These are phyloP conservation scores for Yamadazyma membranifaciens DNA, from an alignment of 1,139 yeast genomes.

Conservation along the genomic window DNA sequence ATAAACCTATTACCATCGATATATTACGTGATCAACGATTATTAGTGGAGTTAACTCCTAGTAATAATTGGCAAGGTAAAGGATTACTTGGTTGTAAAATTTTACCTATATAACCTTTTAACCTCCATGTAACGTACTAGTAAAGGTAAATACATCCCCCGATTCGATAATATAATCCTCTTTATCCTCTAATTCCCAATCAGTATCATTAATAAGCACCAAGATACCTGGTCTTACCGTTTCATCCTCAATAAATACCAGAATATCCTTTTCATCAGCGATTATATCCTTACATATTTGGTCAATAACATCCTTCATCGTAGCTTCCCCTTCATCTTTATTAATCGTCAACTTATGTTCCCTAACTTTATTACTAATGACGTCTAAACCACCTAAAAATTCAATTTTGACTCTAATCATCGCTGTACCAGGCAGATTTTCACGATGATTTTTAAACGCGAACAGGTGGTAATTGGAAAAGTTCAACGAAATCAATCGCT, in stretches of 20 bases:
- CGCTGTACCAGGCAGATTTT: not conserved
- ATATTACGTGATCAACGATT: constrained; percentile 30
- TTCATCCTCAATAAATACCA: constrained; percentile 79
- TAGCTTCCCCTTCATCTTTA: constrained; percentile 43
- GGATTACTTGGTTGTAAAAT: constrained; percentile 76
- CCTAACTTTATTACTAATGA: constrained; percentile 54
- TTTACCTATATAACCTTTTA: constrained; percentile 42
- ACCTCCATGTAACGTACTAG: constrained; percentile 95
- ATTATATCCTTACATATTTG: constrained; percentile 56
- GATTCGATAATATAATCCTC: constrained; percentile 72
- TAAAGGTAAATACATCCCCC: constrained; percentile 80
- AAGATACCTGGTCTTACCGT: constrained; percentile 86
- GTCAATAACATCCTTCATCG: constrained; percentile 57
- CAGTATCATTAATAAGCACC: constrained; percentile 89
- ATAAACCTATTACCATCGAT: constrained; percentile 30
- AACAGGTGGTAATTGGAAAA: constrained; percentile 5
- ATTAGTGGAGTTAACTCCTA: constrained; percentile 47
- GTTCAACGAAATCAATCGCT: constrained; percentile 1
- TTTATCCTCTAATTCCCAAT: constrained; percentile 95
- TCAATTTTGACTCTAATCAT: constrained; percentile 41
- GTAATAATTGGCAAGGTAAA: constrained; percentile 62
- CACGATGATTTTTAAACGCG: constrained; percentile 1
- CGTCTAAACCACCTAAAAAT: constrained; percentile 69
- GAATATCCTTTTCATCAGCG: constrained; percentile 59
- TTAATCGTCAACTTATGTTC: constrained; percentile 45